Conservation (phyloP, 768 basidiomycete species). For the Termitomyces sp. region DNA sequence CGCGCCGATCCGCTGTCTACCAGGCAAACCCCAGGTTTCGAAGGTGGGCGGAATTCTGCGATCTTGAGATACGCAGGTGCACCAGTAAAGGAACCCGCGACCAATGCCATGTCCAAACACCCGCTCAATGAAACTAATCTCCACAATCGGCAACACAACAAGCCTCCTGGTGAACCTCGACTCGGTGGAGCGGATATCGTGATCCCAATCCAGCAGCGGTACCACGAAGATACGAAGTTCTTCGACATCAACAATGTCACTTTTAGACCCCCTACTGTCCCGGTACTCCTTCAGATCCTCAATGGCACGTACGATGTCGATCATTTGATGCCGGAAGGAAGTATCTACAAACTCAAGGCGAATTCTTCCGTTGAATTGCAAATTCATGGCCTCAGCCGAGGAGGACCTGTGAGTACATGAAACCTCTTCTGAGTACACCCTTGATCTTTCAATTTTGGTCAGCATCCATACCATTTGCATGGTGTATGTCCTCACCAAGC, state of each 20-base stretch:
- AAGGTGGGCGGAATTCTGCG: not conserved
- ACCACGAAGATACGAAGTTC: not conserved
- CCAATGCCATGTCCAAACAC: not conserved
- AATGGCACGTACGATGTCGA: not conserved
- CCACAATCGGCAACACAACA: not conserved
- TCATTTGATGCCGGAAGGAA: not conserved
- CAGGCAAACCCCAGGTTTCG: not conserved
- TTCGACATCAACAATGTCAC: constrained; percentile 1
- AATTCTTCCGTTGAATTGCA: constrained; percentile 21
- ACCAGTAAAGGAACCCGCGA: not conserved
- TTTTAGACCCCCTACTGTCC: not conserved
- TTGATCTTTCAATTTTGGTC: not conserved
- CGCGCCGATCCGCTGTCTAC: constrained; percentile 13
- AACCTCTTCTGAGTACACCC: not conserved
- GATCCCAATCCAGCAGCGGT: not conserved
- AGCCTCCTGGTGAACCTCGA: not conserved
- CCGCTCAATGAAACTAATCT: constrained; percentile 1
- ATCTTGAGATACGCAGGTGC: constrained; percentile 3
- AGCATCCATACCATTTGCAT: constrained; percentile 28
- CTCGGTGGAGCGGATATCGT: constrained; percentile 1
- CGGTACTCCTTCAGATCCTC: constrained; percentile 3
- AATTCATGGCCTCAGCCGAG: not conserved
- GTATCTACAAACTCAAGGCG: not conserved
- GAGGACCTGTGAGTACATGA: constrained; percentile 6
- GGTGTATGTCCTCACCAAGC: constrained; percentile 17